Evolutionary conservation across 805 yeast genomes (phyloP).

Genomic region (Isabelozyma rhagii): DNA sequence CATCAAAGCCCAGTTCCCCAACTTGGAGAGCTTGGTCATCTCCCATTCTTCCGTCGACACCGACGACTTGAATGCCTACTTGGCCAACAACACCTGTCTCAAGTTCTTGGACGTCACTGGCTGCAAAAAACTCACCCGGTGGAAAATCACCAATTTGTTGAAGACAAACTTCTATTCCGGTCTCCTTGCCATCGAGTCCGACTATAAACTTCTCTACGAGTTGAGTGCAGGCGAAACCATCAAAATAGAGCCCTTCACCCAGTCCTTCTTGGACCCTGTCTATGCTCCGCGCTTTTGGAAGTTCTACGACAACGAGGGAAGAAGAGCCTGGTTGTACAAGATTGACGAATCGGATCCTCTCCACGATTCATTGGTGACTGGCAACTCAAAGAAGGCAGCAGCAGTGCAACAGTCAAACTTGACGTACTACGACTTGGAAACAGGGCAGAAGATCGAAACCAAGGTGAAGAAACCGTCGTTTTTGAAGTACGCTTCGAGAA

Average conservation of each 20-base stretch:
- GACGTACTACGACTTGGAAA: conserved; percentile 57
- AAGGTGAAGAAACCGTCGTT: conserved; percentile 46
- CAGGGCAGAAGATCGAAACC: conserved; percentile 57
- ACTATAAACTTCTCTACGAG: conserved; percentile 52
- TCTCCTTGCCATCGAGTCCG: conserved; percentile 64
- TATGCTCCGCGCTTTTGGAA: conserved; percentile 43
- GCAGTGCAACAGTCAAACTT: conserved; percentile 28
- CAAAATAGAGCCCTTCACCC: conserved; percentile 26
- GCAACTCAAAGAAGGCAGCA: conserved; percentile 5
- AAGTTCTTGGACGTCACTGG: conserved; percentile 66
- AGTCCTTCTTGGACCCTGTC: conserved; percentile 24
- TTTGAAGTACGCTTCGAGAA: conserved; percentile 50
- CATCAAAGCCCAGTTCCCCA: conserved; percentile 37
- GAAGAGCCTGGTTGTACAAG: conserved; percentile 79
- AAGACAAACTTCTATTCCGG: conserved; percentile 21
- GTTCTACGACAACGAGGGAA: conserved; percentile 59
- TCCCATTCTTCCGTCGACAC: conserved; percentile 36
- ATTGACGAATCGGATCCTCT: conserved; percentile 28
- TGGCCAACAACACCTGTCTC: conserved; percentile 32
- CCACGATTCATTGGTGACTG: conserved; percentile 24
- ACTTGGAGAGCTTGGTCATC: conserved; percentile 41
- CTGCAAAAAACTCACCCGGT: conserved; percentile 54
- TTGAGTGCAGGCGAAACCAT: conserved; percentile 37
- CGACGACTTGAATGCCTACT: conserved; percentile 34
- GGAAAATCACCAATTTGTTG: conserved; percentile 42